These are phyloP conservation scores for Umbelopsis ramanniana DNA, from an alignment of 192 early-diverging fungal species.

Conservation along the genomic window DNA sequence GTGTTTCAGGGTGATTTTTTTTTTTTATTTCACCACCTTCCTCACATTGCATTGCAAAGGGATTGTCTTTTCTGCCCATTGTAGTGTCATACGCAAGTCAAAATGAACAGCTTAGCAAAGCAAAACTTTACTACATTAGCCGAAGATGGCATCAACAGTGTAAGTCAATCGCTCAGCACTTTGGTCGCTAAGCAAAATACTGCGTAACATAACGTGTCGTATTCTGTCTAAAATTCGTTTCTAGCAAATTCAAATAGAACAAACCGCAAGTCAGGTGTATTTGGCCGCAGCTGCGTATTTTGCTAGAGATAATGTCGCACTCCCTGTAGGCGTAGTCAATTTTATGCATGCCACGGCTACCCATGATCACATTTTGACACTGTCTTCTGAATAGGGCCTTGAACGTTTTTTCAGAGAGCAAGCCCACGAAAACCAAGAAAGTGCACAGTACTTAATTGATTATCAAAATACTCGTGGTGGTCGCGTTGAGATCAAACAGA, in stretches of 20 bases:
- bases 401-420: conserved; percentile 50
- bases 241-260: conserved; percentile 51
- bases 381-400: conserved; percentile 31
- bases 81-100: background rate
- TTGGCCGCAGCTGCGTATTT: conserved; percentile 47
- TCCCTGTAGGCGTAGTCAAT: conserved; percentile 31
- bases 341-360: background rate
- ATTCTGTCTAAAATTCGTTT: too few species aligned
- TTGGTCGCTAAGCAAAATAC: background rate
- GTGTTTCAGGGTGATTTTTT: too few species aligned
- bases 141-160: conserved; percentile 47
- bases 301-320: conserved; percentile 41
- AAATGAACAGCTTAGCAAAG: conserved; percentile 39
- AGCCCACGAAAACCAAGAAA: conserved; percentile 49
- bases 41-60: too few species aligned
- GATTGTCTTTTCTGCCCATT: too few species aligned
- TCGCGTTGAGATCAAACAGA: conserved; percentile 40
- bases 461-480: conserved; percentile 58
- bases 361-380: background rate
- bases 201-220: background rate
- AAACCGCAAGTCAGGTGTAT: conserved; percentile 53
- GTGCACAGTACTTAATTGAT: conserved; percentile 51
- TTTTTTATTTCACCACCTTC: too few species aligned
- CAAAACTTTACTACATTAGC: conserved; percentile 51
- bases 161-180: background rate